Evolutionary conservation across 2,329 filamentous ascomycete genomes (phyloP).

Genomic region (Reticulascus tulasneorum): DNA sequence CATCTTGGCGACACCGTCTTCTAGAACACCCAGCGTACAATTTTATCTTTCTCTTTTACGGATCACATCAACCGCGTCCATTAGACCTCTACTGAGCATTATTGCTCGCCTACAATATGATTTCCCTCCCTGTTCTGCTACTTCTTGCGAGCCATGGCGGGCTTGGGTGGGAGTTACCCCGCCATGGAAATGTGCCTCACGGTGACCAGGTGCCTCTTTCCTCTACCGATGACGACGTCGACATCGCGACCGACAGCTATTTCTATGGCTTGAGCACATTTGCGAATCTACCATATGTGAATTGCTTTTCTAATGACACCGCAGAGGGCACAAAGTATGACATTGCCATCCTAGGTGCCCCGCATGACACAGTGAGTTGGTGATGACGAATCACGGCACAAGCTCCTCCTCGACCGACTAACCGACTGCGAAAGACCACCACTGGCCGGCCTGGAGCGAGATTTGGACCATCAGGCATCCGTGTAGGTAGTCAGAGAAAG

Average conservation of each 20-base stretch:
- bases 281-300: conserved; percentile 18
- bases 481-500: conserved; percentile 20
- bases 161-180: conserved; percentile 9
- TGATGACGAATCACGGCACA: background rate
- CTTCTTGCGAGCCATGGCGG: background rate
- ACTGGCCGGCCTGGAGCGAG: conserved; percentile 24
- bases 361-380: conserved; percentile 23
- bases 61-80: too few species aligned
- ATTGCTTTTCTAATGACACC: conserved; percentile 19
- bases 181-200: conserved; percentile 3
- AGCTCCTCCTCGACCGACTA: background rate
- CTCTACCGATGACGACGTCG: conserved; percentile 11
- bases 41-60: too few species aligned
- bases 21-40: too few species aligned
- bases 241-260: conserved; percentile 9
- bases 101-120: too few species aligned
- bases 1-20: too few species aligned
- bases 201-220: conserved; percentile 12
- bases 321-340: conserved; percentile 15
- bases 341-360: conserved; percentile 24
- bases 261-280: conserved; percentile 19
- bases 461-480: conserved; percentile 22
- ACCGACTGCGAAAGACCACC: conserved; percentile 7
- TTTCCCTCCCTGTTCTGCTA: too few species aligned
- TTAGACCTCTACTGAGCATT: too few species aligned